Evolutionary conservation across 805 yeast genomes (phyloP).

Genomic region (Saturnispora mendoncae): DNA sequence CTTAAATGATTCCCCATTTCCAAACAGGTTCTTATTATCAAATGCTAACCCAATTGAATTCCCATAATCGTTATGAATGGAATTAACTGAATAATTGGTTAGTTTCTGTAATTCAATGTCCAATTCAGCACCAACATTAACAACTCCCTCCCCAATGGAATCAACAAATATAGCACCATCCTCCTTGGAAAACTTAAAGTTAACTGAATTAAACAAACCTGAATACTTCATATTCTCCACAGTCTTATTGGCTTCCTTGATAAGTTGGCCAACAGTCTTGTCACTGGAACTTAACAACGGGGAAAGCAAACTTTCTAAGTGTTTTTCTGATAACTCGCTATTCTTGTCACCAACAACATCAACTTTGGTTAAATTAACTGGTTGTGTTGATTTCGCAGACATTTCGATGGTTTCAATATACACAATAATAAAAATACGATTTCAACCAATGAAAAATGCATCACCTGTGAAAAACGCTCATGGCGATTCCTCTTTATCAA

Average conservation of each 20-base stretch:
- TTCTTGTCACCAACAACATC: conserved; percentile 25
- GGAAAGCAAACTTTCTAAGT: conserved; percentile 36
- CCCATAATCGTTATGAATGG: conserved; percentile 8
- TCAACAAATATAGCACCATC: conserved; percentile 3
- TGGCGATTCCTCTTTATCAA: neutral
- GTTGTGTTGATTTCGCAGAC: conserved; percentile 9
- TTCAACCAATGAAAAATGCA: neutral
- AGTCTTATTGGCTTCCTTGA: conserved; percentile 19
- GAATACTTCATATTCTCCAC: conserved; percentile 21
- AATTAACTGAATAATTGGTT: neutral
- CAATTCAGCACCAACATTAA: conserved; percentile 10
- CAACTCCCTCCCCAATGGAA: conserved; percentile 6
- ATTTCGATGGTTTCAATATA: neutral
- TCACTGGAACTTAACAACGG: conserved; percentile 34
- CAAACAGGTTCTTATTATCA: conserved; percentile 44
- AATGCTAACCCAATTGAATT: conserved; percentile 27
- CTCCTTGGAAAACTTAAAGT: conserved; percentile 16
- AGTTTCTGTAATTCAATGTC: conserved; percentile 3
- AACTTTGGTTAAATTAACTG: conserved; percentile 25
- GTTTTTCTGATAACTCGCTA: conserved; percentile 27
- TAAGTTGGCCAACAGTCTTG: conserved; percentile 36
- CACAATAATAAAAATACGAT: neutral
- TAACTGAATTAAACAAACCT: conserved; percentile 23
- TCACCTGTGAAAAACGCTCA: neutral
- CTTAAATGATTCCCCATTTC: conserved; percentile 57